phyloP scores from a whole-genome alignment of 208 protist genomes.

The Crithidia bombi region DNA sequence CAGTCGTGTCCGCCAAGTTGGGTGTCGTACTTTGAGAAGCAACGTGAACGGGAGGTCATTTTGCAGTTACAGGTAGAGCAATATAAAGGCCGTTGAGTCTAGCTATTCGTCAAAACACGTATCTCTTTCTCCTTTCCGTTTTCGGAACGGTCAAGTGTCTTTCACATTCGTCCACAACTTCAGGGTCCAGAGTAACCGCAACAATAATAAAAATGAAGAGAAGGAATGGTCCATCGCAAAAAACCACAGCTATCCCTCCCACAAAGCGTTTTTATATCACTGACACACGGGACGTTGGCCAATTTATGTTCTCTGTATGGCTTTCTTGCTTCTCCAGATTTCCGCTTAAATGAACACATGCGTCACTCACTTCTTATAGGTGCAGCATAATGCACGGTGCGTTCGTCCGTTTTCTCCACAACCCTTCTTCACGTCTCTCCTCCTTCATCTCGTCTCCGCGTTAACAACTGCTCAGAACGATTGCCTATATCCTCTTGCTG shows the following conservation, averaged over 20 bases:
- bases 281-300: too few species aligned
- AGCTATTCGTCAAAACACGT: background rate
- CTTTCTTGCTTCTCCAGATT: too few species aligned
- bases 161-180: conserved; percentile 1
- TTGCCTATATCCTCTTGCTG: conserved; percentile 26
- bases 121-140: conserved; percentile 9
- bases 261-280: too few species aligned
- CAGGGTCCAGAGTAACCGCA: background rate
- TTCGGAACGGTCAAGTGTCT: conserved; percentile 1
- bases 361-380: too few species aligned
- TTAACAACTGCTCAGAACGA: background rate
- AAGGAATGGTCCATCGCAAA: too few species aligned
- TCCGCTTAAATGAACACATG: too few species aligned
- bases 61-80: conserved; percentile 79
- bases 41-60: conserved; percentile 82
- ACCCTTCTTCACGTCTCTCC: background rate
- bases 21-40: conserved; percentile 85
- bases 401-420: background rate
- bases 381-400: background rate
- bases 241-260: too few species aligned
- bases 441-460: background rate
- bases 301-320: background rate
- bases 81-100: conserved; percentile 38
- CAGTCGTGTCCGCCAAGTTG: conserved; percentile 75
- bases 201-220: background rate